These are phyloP conservation scores for Trichoderma sp. DNA, from an alignment of 2,329 filamentous ascomycete genomes.

Conservation along the genomic window DNA sequence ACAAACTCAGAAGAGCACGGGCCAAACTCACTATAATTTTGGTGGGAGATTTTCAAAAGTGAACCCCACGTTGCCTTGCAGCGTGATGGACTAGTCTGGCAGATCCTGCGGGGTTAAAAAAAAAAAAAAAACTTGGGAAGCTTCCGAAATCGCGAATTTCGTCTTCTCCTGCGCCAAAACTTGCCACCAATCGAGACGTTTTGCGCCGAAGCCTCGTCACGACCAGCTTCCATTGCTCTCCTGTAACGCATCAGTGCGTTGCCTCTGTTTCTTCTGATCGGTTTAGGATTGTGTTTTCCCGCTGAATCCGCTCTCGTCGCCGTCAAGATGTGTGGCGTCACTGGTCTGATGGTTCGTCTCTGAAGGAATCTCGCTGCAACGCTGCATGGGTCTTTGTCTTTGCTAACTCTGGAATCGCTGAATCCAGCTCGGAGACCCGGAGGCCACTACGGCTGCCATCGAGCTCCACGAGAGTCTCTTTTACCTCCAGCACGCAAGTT, in stretches of 20 bases:
- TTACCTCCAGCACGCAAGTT: constrained; percentile 13
- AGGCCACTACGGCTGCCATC: constrained; percentile 14
- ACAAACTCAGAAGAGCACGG: neutral
- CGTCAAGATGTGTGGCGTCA: constrained; percentile 11
- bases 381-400: neutral
- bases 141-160: neutral
- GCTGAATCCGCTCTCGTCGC: neutral
- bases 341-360: constrained; percentile 9
- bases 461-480: constrained; percentile 2
- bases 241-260: neutral
- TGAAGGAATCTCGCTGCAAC: neutral
- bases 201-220: neutral
- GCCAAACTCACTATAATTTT: neutral
- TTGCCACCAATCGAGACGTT: neutral
- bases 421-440: constrained; percentile 1
- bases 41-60: neutral
- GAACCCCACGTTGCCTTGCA: constrained; percentile 2
- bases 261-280: neutral
- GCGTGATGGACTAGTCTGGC: neutral
- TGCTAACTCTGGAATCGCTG: neutral
- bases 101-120: constrained; percentile 1
- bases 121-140: neutral
- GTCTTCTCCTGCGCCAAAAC: neutral
- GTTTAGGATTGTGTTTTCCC: neutral
- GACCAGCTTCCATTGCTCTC: neutral